phyloP scores from a whole-genome alignment of 805 yeast species.

The Maudiozyma serrabonitensis region DNA sequence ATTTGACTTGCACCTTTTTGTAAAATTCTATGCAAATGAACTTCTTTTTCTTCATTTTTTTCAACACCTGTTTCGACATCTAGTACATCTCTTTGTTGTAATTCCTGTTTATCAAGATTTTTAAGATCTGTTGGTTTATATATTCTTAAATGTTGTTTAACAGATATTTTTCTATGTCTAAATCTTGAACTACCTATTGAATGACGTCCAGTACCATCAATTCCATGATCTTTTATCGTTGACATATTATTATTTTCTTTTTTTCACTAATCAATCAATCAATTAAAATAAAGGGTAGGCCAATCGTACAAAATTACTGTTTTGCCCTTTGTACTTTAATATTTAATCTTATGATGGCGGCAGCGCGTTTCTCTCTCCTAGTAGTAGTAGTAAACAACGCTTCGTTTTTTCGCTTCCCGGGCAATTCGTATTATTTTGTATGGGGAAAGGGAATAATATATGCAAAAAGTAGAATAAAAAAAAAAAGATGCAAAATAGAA shows the following conservation, averaged over 20 bases:
- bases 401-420: neutral
- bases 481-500: too few species aligned
- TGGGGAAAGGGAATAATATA: neutral
- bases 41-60: constrained; percentile 94
- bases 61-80: constrained; percentile 96
- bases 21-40: constrained; percentile 86
- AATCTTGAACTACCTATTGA: constrained; percentile 50
- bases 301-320: neutral
- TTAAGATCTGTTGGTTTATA: constrained; percentile 73
- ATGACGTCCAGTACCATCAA: constrained; percentile 2
- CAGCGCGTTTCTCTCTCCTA: too few species aligned
- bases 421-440: neutral
- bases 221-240: neutral
- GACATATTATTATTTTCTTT: neutral
- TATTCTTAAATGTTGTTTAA: constrained; percentile 75
- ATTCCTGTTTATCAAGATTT: constrained; percentile 48
- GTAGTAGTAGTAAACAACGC: neutral
- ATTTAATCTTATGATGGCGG: too few species aligned
- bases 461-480: too few species aligned
- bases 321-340: too few species aligned
- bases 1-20: constrained; percentile 38
- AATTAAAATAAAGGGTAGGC: too few species aligned
- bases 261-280: neutral
- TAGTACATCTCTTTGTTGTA: constrained; percentile 70
- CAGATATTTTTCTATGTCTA: constrained; percentile 90